Evolutionary conservation across 2,329 filamentous ascomycete species (phyloP), one percentile per base, ranked within the genome.

Genomic region (Metarhizium brunneum): DNA sequence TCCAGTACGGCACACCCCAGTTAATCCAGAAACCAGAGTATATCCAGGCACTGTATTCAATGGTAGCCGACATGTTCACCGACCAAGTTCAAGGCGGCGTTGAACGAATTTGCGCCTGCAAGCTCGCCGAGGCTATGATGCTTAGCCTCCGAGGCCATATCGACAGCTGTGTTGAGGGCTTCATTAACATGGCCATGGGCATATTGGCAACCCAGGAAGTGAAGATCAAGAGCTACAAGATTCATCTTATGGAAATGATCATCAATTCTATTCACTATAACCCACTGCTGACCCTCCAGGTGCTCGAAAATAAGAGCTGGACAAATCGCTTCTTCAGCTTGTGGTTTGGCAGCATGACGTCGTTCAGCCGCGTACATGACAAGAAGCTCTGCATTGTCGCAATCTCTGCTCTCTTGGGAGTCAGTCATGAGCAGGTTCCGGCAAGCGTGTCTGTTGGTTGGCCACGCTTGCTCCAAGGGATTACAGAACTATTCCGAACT

Each of bases 261-360:
- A 96, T 99, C 77, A 97, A 97, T 72, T 85, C 89, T 55, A 91
- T 97, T 65, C 95, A 97, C 79, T 99, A 99, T 79, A 96, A 96
- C 75, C 92, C 94, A 1, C 74, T 87, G 48, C 79, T 96, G 57
- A 82, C 91, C 29, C 81, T 99, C 25, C 86, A 91, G 59, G 84
- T 96, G 42, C 81, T 99, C n/a, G 94, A 99, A 74, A 75, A 80
- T 54, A 92, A 95, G 66, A 87, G 84, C 58, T 96, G 92, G 92
- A 97, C 94, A 6, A 97, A 97, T 74, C 95, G 95, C 68, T 99
- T 99, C 76, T 99, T 99, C 78, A 96, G 90, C 72, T 76, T 95
- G 57, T 99, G 94, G 94, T 99, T 99, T 71, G 90, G 90, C 47
- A 95, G 86, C 74, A 99, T 99, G 75, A 88, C 95, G 59, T 86